Base-by-base conservation (phyloP, 2,329 filamentous ascomycete genomes). In the Elsinoe australis region DNA sequence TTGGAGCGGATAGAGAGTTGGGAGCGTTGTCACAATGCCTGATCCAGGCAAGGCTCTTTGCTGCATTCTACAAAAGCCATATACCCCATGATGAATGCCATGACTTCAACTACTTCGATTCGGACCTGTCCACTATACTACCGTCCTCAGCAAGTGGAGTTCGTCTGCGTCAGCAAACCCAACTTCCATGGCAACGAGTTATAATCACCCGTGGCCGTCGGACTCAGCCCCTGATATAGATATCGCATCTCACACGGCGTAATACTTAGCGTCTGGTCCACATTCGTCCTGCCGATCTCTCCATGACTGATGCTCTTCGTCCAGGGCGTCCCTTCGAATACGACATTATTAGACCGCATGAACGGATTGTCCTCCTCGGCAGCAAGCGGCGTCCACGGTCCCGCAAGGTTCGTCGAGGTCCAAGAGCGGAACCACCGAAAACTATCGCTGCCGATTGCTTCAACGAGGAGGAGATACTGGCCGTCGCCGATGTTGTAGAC, bases 371-470 rank as follows among this genome's bases (percentile, higher is more conserved):
- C 51, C 51, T 68, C 63, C 5, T 61, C 63, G 5, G 56, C 59
- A 0, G 64, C 64, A 15, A 67, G 59, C 10, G 55, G 50, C 4
- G 53, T 60, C 67, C 67, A 70, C 0, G 51, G 49, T 1, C 64
- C 66, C 2, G 54, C 51, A 6, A 69, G 54, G 28, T 51, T 58
- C 3, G 46, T 54, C 2, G 64, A 57, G 0, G 65, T 69, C 64
- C 64, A 69, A 1, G 61, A 65, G 17, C 63, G 61, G 60, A 69
- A 70, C 50, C 65, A 69, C 2, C 66, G 61, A 18, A 58, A 42
- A 0, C 58, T 58, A 39, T 59, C 56, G 9, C 22, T 54, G 1
- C 65, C 62, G 41, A 69, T 65, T 38, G 61, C 63, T 51, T 69
- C 65, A n/a, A 70, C 61, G 3, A 68, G 52, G 4, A 69, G 55